Conservation (phyloP, 2,329 filamentous ascomycete species). For the Xylariomycetidae sp. region DNA sequence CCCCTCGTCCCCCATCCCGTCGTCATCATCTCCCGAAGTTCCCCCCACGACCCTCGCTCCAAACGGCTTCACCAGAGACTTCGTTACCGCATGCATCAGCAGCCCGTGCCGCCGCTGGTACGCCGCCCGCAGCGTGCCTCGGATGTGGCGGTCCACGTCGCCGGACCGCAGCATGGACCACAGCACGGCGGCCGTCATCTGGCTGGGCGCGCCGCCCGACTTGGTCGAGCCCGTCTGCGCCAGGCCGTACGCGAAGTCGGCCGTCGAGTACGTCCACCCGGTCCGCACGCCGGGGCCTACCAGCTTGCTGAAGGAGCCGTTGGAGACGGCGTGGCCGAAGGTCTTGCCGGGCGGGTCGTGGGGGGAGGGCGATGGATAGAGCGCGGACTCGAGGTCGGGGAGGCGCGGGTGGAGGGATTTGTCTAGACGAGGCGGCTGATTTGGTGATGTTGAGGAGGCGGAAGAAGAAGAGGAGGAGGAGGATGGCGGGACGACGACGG, state of each 20-base stretch:
- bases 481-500: slow-evolving; percentile 24
- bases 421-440: slow-evolving; percentile 14
- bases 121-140: slow-evolving; percentile 36
- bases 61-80: slow-evolving; percentile 55
- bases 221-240: slow-evolving; percentile 49
- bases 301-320: slow-evolving; percentile 89
- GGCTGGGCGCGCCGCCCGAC: slow-evolving; percentile 54
- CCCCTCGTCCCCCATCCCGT: slow-evolving; percentile 14
- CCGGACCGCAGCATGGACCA: slow-evolving; percentile 42
- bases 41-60: slow-evolving; percentile 52
- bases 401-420: slow-evolving; percentile 65
- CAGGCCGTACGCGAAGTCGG: slow-evolving; percentile 44
- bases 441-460: slow-evolving; percentile 2
- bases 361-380: slow-evolving; percentile 51
- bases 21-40: no score
- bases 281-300: slow-evolving; percentile 75
- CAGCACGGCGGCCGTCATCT: slow-evolving; percentile 49
- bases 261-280: slow-evolving; percentile 76
- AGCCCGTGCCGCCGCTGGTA: slow-evolving; percentile 41
- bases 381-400: slow-evolving; percentile 69
- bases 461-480: not conserved
- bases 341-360: slow-evolving; percentile 24
- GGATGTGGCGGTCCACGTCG: slow-evolving; percentile 40
- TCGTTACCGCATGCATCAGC: slow-evolving; percentile 57
- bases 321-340: slow-evolving; percentile 80